Evolutionary conservation across 2,329 filamentous ascomycete genomes (phyloP), one percentile per base, ranked within the genome.

Genomic region (Fusarium sp.): DNA sequence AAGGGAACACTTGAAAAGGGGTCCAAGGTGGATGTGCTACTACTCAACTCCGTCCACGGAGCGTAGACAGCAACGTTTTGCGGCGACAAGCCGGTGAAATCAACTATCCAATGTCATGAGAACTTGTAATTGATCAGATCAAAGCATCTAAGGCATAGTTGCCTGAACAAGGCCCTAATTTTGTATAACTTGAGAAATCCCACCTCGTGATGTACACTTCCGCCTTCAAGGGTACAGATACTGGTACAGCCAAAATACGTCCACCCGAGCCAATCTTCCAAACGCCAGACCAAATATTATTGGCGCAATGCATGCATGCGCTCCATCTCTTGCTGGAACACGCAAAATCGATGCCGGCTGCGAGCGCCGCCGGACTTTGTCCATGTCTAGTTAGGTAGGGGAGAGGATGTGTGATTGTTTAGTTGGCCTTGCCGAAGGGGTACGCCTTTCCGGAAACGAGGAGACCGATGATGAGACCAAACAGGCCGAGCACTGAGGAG

Each of bases 401-500:
- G 34, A 43, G 41, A 48, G 23, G 25, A 8, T 48, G 30, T 20
- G 20, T 16, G 23, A 6, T 30, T 32, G 48, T 69, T 76, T 74
- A 79, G 68, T 64, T 72, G 64, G 39, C 74, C 71, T 82, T 81
- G 72, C 87, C 87, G 72, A 98, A 97, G 73, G 95, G 94, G 27
- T 87, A 82, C 30, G 97, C 95, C 85, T 97, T 97, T 82, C 92
- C 90, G 68, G 94, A 94, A 62, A 98, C 90, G 76, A 99, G 88
- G 65, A 99, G 89, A 54, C 97, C 97, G 77, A 99, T 92, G 81
- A 99, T 99, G 74, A 99, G 89, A 68, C 97, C 97, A 81, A 99
- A 99, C 5, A 99, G 91, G 74, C 97, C 97, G 13, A 99, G 89
- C 58, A 99, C 96, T 45, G 96, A 98, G 83, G 95, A 98, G 88